phyloP scores from a whole-genome alignment of 2,329 filamentous ascomycete genomes.

The Pseudogymnoascus sp. region DNA sequence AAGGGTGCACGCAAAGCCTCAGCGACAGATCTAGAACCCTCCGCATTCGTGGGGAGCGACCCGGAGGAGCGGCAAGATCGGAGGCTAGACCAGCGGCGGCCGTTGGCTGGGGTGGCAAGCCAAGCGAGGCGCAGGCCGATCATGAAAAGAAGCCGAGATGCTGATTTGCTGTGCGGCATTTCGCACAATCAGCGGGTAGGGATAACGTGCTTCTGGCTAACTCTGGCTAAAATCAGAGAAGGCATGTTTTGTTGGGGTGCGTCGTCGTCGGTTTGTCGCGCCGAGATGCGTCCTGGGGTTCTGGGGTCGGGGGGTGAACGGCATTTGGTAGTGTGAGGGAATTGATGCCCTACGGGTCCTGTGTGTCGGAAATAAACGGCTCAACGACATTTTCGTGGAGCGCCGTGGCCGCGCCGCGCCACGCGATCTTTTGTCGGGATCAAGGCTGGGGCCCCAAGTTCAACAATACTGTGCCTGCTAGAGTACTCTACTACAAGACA shows the following conservation, averaged over 20 bases:
- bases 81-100: background rate
- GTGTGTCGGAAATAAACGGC: constrained; percentile 5
- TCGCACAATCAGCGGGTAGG: background rate
- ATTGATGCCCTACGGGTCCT: constrained; percentile 5
- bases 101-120: background rate
- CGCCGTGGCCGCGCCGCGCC: background rate
- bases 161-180: background rate
- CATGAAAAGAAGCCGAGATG: background rate
- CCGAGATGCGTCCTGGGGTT: background rate
- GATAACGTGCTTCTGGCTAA: constrained; percentile 1
- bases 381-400: background rate
- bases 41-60: background rate
- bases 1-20: background rate
- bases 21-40: background rate
- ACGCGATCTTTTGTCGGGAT: background rate
- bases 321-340: constrained; percentile 7
- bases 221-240: background rate
- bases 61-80: constrained; percentile 6
- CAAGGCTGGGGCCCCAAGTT: background rate
- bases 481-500: background rate
- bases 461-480: background rate
- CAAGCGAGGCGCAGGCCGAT: constrained; percentile 6
- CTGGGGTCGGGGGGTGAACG: background rate
- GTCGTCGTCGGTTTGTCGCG: constrained; percentile 3
- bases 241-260: background rate